Conservation (phyloP, 2,329 filamentous ascomycete genomes). For the Alternaria arbusti region DNA sequence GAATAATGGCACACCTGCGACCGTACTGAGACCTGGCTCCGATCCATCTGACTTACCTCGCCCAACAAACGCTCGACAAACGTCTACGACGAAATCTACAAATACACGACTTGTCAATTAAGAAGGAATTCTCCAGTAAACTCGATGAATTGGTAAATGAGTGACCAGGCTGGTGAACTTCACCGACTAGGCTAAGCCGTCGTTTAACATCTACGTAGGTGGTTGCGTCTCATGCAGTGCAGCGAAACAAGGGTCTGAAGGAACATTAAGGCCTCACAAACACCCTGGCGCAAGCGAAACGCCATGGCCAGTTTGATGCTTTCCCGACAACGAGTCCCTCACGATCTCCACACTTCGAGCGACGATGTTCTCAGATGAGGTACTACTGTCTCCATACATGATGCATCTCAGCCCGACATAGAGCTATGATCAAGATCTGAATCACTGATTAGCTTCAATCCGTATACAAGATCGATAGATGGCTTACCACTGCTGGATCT, state of each 20-base stretch:
- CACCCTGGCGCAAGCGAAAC: neutral
- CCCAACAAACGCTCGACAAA: neutral
- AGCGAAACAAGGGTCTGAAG: neutral
- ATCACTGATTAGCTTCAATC: neutral
- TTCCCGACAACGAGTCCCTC: neutral
- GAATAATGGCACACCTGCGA: neutral
- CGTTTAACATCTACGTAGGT: neutral
- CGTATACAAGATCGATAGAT: neutral
- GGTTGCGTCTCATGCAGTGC: neutral
- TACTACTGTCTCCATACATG: neutral
- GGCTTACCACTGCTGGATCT: neutral
- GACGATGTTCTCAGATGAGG: neutral
- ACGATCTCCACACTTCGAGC: neutral
- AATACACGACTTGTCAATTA: neutral
- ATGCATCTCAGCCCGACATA: neutral
- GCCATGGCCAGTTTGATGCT: neutral
- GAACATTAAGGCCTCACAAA: neutral
- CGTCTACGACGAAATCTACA: neutral
- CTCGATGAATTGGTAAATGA: neutral
- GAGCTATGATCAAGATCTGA: neutral
- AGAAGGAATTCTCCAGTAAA: neutral
- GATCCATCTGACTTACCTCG: neutral
- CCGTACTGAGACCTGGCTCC: neutral
- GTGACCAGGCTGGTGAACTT: neutral
- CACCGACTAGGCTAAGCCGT: neutral